These are phyloP conservation scores for Aristolochia contorta DNA, from an alignment of 164 flowering plant species.

Conservation along the genomic window DNA sequence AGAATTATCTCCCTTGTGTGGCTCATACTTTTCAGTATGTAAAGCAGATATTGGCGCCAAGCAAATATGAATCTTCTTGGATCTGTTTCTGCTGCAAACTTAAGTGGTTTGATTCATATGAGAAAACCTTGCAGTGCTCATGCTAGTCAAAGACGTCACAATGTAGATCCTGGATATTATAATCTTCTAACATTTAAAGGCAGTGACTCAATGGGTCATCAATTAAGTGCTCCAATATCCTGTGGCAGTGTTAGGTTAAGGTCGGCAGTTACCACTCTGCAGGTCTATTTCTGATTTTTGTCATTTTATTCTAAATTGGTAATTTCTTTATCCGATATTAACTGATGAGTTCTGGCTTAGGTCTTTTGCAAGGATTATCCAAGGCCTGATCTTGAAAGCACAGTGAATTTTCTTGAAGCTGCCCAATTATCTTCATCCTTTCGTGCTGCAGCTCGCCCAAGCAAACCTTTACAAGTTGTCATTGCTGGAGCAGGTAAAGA, in stretches of 20 bases:
- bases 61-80: slow-evolving; percentile 10
- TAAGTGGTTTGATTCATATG: slow-evolving; percentile 4
- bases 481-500: slow-evolving; percentile 90
- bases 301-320: not conserved
- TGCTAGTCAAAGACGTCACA: slow-evolving; percentile 4
- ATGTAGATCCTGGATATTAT: not conserved
- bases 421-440: slow-evolving; percentile 78
- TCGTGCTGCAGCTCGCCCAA: slow-evolving; percentile 52
- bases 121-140: slow-evolving; percentile 6
- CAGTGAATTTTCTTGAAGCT: slow-evolving; percentile 77
- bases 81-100: slow-evolving; percentile 16
- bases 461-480: slow-evolving; percentile 63
- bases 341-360: slow-evolving; percentile 22
- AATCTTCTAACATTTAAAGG: slow-evolving; percentile 11
- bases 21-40: not conserved
- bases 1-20: not conserved
- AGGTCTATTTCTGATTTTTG: slow-evolving; percentile 11
- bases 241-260: no score
- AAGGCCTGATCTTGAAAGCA: slow-evolving; percentile 81
- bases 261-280: not conserved
- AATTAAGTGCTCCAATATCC: slow-evolving; percentile 1
- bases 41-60: not conserved
- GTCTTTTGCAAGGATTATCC: slow-evolving; percentile 88
- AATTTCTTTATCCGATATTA: not conserved
- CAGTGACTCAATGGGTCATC: slow-evolving; percentile 14